These are phyloP conservation scores for Leccinum proliferum DNA, from an alignment of 1,284 basidiomycete genomes.

Conservation along the genomic window DNA sequence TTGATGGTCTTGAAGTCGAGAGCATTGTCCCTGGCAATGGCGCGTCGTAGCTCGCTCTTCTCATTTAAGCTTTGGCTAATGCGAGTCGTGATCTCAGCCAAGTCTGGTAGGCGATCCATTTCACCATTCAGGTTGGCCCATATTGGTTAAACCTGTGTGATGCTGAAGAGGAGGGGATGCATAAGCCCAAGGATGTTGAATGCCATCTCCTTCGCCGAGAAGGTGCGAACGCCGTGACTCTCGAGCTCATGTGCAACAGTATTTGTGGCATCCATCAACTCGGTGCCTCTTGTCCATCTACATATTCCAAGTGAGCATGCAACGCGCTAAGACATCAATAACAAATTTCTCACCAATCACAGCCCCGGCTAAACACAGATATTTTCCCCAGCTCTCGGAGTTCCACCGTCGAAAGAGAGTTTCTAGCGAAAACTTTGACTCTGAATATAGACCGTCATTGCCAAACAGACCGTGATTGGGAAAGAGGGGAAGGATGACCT, in stretches of 20 bases:
- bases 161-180: conserved; percentile 99
- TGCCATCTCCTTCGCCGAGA: conserved; percentile 99
- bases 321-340: not conserved
- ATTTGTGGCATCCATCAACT: conserved; percentile 94
- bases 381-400: conserved; percentile 99
- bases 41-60: conserved; percentile 89
- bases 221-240: conserved; percentile 91
- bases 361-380: conserved; percentile 95
- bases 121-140: conserved; percentile 98
- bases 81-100: conserved; percentile 86
- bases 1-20: conserved; percentile 93
- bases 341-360: conserved; percentile 72
- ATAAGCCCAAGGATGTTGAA: conserved; percentile 99
- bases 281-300: conserved; percentile 97
- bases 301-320: conserved; percentile 13
- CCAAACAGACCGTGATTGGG: conserved; percentile 98
- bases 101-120: conserved; percentile 94
- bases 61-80: conserved; percentile 76
- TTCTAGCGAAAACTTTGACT: conserved; percentile 98
- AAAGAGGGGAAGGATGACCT: conserved; percentile 95
- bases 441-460: conserved; percentile 96
- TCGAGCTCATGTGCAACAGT: conserved; percentile 94
- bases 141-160: conserved; percentile 99
- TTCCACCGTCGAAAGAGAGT: conserved; percentile 95
- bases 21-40: conserved; percentile 90